These are phyloP conservation scores for Sporothrix globosa DNA, from an alignment of 2,329 filamentous ascomycete genomes.

Conservation along the genomic window DNA sequence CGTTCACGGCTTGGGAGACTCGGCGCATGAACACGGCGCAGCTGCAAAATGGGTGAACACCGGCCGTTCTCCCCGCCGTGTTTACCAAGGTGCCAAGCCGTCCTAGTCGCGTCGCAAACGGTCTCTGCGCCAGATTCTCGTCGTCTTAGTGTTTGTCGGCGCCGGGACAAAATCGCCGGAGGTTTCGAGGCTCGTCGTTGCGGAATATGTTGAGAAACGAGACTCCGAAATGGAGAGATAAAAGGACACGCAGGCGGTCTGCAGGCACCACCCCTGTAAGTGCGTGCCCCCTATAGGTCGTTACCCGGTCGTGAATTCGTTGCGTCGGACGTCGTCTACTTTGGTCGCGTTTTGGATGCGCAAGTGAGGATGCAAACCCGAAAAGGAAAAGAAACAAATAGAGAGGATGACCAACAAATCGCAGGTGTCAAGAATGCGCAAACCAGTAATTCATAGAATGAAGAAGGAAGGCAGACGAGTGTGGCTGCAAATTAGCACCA, in stretches of 20 bases:
- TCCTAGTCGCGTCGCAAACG: constrained; percentile 15
- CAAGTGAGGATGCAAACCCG: neutral
- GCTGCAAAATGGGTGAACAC: neutral
- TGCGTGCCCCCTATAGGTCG: constrained; percentile 12
- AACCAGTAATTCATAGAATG: neutral
- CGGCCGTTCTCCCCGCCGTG: neutral
- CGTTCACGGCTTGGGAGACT: neutral
- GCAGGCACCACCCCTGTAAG: constrained; percentile 23
- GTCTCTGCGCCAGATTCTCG: neutral
- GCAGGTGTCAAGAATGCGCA: neutral
- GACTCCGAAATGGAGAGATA: neutral
- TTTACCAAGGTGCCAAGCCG: constrained; percentile 1
- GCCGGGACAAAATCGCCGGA: constrained; percentile 7
- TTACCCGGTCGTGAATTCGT: constrained; percentile 26
- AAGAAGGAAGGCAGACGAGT: neutral
- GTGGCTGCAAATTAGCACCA: constrained; percentile 21
- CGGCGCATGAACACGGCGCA: constrained; percentile 22
- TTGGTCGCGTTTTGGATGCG: neutral
- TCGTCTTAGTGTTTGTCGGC: neutral
- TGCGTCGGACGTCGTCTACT: constrained; percentile 22
- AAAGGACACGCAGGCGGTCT: constrained; percentile 27
- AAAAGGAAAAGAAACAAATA: neutral
- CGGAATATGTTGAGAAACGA: neutral
- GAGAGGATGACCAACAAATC: neutral
- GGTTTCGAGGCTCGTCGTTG: constrained; percentile 12